Evolutionary conservation across 495 filamentous ascomycete species (phyloP).

Genomic region (Penicillium soppii): DNA sequence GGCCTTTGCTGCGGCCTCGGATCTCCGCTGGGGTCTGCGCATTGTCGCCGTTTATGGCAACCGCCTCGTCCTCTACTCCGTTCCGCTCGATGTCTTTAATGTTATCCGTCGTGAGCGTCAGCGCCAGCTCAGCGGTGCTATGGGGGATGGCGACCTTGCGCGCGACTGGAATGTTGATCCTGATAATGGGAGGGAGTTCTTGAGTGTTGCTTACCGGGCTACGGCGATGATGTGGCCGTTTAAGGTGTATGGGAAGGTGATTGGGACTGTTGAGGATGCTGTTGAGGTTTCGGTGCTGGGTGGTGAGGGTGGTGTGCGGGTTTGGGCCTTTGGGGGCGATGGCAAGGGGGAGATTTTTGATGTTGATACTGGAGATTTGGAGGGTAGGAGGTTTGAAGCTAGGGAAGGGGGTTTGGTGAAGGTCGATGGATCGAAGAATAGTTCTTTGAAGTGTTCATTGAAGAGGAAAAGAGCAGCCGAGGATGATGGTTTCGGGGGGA

Average conservation of each 20-base stretch:
- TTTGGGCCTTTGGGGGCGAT: constrained; percentile 41
- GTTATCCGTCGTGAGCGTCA: constrained; percentile 40
- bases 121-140: constrained; percentile 30
- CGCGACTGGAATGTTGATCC: constrained; percentile 36
- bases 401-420: constrained; percentile 26
- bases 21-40: constrained; percentile 60
- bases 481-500: constrained; percentile 26
- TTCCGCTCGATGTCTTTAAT: constrained; percentile 62
- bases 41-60: constrained; percentile 61
- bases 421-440: constrained; percentile 17
- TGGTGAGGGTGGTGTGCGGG: constrained; percentile 32
- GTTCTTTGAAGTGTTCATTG: constrained; percentile 16
- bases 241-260: constrained; percentile 44
- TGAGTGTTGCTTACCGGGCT: constrained; percentile 34
- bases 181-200: constrained; percentile 41
- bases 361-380: constrained; percentile 28
- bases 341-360: constrained; percentile 36
- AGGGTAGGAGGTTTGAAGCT: constrained; percentile 34
- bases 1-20: constrained; percentile 58
- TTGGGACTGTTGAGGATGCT: constrained; percentile 33
- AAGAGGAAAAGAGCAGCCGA: constrained; percentile 38
- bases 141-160: constrained; percentile 37
- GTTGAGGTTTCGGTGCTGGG: constrained; percentile 42
- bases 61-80: constrained; percentile 57
- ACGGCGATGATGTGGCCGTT: constrained; percentile 43